These are phyloP conservation scores for Tetrapisispora phaffii DNA, from an alignment of 805 yeast species.

Conservation along the genomic window DNA sequence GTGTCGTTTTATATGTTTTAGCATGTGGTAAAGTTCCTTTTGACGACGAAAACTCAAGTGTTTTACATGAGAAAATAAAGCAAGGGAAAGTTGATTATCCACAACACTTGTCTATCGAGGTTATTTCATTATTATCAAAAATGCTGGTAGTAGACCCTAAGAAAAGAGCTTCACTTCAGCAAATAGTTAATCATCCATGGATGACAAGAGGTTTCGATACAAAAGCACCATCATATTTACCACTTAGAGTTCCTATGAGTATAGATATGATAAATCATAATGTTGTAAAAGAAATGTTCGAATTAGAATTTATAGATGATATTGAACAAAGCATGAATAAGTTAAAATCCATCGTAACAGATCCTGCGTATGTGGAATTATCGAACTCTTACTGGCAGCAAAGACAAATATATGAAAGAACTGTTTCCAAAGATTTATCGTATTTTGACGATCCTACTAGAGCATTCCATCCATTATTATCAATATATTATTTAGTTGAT, in stretches of 20 bases:
- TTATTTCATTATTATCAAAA: conserved; percentile 66
- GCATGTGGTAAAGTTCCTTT: conserved; percentile 98
- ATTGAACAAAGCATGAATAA: conserved; percentile 47
- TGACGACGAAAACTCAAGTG: conserved; percentile 88
- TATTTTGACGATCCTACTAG: conserved; percentile 60
- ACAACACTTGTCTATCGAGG: conserved; percentile 64
- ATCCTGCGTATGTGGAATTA: conserved; percentile 45
- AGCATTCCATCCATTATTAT: conserved; percentile 80
- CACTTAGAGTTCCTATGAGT: conserved; percentile 62
- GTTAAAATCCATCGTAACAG: conserved; percentile 46
- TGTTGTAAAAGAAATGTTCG: conserved; percentile 66
- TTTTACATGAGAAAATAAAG: conserved; percentile 87
- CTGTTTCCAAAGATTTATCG: conserved; percentile 2
- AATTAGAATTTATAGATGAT: conserved; percentile 65
- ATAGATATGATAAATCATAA: conserved; percentile 33
- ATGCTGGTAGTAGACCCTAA: conserved; percentile 89
- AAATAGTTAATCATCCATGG: conserved; percentile 88
- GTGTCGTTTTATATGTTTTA: conserved; percentile 87
- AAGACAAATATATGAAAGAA: conserved; percentile 6
- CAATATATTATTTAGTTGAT: conserved; percentile 75
- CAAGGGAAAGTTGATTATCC: conserved; percentile 91
- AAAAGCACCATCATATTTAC: conserved; percentile 60
- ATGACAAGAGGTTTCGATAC: conserved; percentile 80
- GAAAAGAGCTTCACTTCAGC: conserved; percentile 68
- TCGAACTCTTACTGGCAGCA: conserved; percentile 24